These are phyloP conservation scores for Coemansia sp. DNA, from an alignment of 192 early-diverging fungal genomes.

Conservation along the genomic window DNA sequence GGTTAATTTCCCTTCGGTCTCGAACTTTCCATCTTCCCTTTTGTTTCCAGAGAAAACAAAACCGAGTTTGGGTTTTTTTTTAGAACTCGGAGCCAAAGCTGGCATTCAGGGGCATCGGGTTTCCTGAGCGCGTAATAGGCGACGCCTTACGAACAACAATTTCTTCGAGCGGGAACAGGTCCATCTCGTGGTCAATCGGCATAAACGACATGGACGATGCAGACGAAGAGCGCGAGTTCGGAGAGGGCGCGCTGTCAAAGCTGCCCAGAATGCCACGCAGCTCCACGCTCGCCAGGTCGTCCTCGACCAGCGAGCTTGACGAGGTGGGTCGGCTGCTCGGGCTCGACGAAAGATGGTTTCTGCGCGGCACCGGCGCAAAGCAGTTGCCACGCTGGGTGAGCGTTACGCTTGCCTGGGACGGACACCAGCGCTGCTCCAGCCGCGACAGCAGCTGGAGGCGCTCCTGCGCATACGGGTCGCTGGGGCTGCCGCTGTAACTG, in stretches of 20 bases:
- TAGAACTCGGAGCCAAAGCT: constrained; percentile 35
- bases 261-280: constrained; percentile 43
- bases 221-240: constrained; percentile 32
- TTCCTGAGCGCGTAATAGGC: constrained; percentile 41
- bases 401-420: constrained; percentile 11
- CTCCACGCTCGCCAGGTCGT: constrained; percentile 44
- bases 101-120: constrained; percentile 41
- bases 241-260: constrained; percentile 1
- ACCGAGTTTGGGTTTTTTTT: constrained; percentile 3
- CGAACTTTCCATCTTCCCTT: too few species aligned
- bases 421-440: constrained; percentile 48
- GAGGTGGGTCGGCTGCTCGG: constrained; percentile 15
- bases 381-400: constrained; percentile 21
- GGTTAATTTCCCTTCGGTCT: too few species aligned
- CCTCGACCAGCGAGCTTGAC: constrained; percentile 26
- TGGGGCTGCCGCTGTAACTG: constrained; percentile 2
- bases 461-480: constrained; percentile 27
- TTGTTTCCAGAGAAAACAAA: too few species aligned
- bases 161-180: constrained; percentile 40
- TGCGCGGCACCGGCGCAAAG: constrained; percentile 40
- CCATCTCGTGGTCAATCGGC: constrained; percentile 13
- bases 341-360: constrained; percentile 4
- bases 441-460: constrained; percentile 36
- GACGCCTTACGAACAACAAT: constrained; percentile 33
- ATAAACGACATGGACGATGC: constrained; percentile 12